Evolutionary conservation across 345 rosid species (phyloP).

Genomic region (Lumnitzera racemosa): DNA sequence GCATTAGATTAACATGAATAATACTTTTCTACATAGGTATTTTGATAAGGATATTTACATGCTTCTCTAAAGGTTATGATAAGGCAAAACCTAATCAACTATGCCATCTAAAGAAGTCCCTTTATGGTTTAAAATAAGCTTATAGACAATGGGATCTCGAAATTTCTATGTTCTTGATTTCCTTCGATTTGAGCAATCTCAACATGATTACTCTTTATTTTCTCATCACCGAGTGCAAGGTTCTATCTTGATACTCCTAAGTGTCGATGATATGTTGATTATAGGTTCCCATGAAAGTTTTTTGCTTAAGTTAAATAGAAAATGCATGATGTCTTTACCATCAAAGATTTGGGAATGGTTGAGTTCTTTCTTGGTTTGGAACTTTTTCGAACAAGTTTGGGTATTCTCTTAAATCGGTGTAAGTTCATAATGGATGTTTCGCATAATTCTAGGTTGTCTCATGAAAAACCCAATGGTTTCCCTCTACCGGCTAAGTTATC

Average conservation of each 20-base stretch:
- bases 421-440: not conserved
- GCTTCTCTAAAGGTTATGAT: not conserved
- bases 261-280: not conserved
- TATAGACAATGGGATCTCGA: not conserved
- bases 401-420: not conserved
- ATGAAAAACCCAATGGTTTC: not conserved
- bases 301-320: not conserved
- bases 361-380: not conserved
- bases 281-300: not conserved
- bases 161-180: not conserved
- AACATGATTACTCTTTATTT: not conserved
- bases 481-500: too few relatives aligned
- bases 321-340: not conserved
- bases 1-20: not conserved
- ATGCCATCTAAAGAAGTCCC: not conserved
- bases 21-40: not conserved
- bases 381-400: not conserved
- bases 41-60: not conserved
- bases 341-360: not conserved
- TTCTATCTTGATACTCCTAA: not conserved
- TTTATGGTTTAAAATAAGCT: not conserved
- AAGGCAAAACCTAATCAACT: not conserved
- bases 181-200: not conserved
- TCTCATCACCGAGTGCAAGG: rapidly evolving
- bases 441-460: not conserved